Base-by-base conservation (phyloP, 208 protist species). In the Leishmania mexicana region DNA sequence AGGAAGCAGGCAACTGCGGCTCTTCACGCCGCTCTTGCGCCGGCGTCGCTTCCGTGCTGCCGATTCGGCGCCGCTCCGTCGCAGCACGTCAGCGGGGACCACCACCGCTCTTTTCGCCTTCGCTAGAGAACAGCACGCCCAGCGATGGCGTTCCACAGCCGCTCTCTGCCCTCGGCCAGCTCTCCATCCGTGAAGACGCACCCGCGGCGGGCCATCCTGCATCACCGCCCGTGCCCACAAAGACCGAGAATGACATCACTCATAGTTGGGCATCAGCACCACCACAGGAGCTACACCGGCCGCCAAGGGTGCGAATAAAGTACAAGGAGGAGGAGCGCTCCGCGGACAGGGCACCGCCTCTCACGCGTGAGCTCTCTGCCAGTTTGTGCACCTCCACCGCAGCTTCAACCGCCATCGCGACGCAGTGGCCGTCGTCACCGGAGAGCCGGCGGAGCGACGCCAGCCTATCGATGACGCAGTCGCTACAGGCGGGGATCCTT, bases 61-160 rank as follows among this genome's bases (percentile, higher is more conserved):
- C 81, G 62, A 77, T 85, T 51, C 77, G 81, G 4, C 71, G 71
- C 51, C 62, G 77, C 21, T 81, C 76, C 42, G 77, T 81, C 8
- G 24, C 70, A 64, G 75, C 77, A 0, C 72, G 72, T 10, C 71
- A 81, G 13, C 77, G 77, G 42, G 72, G 60, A 5, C 76, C 73
- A 24, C 77, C 76, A 7, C 1, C 38, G 17, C 17, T 62, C 3
- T 78, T 80, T 54, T 35, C 49, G 10, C 81, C 65, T 35, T 62
- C 78, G 24, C 67, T 24, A 38, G 38, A 51, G 53, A 24, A 31
- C 24, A 31, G 11, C 42, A 11, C 38, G 10, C n/a, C 6, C 68
- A 31, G 42, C 49, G 68, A 73, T 21, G 42, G 24, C 68, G 42
- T 28, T 7, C 2, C 40, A 1, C 31, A 71, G 65, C 8, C 31